Evolutionary conservation across 1,139 yeast genomes (phyloP).

Genomic region (Nakaseomyces uthaithaninus): DNA sequence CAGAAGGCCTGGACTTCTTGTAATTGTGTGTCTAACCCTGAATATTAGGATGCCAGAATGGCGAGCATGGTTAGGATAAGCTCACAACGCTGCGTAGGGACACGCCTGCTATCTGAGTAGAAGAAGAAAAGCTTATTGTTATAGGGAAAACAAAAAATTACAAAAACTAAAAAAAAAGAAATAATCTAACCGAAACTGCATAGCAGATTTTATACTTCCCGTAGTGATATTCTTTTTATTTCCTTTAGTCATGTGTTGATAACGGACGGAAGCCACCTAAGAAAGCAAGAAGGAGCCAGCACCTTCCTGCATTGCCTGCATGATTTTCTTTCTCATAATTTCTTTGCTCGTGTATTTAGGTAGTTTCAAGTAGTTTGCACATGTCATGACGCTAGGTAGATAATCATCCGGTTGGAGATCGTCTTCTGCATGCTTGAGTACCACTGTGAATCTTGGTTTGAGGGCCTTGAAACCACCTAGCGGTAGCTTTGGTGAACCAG

Average conservation of each 20-base stretch:
- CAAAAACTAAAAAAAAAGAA: no score
- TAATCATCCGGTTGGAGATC: slow-evolving; percentile 67
- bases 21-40: no score
- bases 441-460: slow-evolving; percentile 80
- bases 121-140: no score
- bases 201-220: no score
- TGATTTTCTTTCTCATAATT: slow-evolving; percentile 49
- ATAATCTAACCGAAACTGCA: no score
- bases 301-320: slow-evolving; percentile 78
- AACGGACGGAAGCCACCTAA: no score
- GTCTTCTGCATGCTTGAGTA: slow-evolving; percentile 67
- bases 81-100: no score
- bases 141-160: no score
- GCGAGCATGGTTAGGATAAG: no score
- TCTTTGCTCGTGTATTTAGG: slow-evolving; percentile 68
- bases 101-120: no score
- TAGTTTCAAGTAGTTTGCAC: slow-evolving; percentile 86
- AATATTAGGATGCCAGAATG: no score
- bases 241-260: not conserved
- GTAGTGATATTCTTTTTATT: not conserved
- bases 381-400: slow-evolving; percentile 96
- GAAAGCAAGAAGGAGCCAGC: slow-evolving; percentile 83
- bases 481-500: slow-evolving; percentile 91
- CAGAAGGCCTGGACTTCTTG: no score
- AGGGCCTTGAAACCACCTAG: slow-evolving; percentile 87